These are phyloP conservation scores for Paraphoma chrysanthemicola DNA, from an alignment of 2,329 filamentous ascomycete species.

Conservation along the genomic window DNA sequence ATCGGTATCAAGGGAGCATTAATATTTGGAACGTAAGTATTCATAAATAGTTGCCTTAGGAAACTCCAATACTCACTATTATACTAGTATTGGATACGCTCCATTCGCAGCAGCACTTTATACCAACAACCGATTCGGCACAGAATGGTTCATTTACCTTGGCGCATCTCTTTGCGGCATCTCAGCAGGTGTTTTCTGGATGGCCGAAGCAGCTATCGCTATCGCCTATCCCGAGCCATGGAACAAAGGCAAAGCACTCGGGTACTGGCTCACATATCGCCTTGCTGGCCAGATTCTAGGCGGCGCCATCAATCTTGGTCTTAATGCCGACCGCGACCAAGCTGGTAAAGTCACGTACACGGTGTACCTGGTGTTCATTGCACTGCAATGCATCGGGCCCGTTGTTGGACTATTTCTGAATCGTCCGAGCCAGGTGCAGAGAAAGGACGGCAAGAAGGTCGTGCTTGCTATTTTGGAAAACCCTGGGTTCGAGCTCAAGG, in stretches of 20 bases:
- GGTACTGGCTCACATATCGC: conserved; percentile 70
- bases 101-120: conserved; percentile 76
- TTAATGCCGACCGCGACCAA: conserved; percentile 65
- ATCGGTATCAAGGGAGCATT: conserved; percentile 75
- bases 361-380: conserved; percentile 75
- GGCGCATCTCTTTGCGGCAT: conserved; percentile 74
- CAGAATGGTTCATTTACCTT: conserved; percentile 72
- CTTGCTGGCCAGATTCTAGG: conserved; percentile 73
- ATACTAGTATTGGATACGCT: conserved; percentile 66
- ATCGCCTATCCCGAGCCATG: conserved; percentile 74
- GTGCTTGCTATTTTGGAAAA: conserved; percentile 64
- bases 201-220: conserved; percentile 75
- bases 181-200: conserved; percentile 77
- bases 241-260: conserved; percentile 56
- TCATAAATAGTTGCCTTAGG: background rate
- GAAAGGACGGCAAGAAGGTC: conserved; percentile 70
- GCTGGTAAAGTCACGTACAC: conserved; percentile 73
- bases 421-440: conserved; percentile 66
- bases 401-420: conserved; percentile 71
- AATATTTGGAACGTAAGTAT: conserved; percentile 69
- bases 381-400: conserved; percentile 69
- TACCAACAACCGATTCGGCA: conserved; percentile 71
- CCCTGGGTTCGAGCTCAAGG: conserved; percentile 66
- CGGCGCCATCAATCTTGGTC: conserved; percentile 72
- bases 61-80: background rate